phyloP scores from a whole-genome alignment of 805 yeast genomes.

The Candida silvatica region DNA sequence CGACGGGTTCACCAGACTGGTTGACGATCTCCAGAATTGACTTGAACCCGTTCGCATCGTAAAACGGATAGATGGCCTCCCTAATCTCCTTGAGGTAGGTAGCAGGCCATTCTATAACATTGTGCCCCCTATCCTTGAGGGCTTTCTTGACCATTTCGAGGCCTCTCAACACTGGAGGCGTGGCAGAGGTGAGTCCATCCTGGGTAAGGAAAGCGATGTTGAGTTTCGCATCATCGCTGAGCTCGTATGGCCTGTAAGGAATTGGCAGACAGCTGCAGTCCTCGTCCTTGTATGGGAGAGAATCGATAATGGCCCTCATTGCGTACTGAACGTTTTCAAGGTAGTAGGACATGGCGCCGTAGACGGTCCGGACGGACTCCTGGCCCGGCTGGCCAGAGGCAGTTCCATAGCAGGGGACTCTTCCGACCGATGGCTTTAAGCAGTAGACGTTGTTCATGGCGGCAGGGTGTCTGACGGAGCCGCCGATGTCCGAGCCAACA shows the following conservation, averaged over 20 bases:
- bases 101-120: conserved; percentile 39
- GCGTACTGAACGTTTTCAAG: conserved; percentile 40
- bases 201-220: conserved; percentile 32
- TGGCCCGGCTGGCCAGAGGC: conserved; percentile 22
- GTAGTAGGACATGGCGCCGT: conserved; percentile 26
- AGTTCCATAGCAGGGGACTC: conserved; percentile 7
- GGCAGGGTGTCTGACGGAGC: conserved; percentile 53
- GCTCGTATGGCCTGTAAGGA: conserved; percentile 28
- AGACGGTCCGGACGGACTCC: conserved; percentile 32
- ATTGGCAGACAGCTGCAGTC: conserved; percentile 35
- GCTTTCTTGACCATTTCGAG: conserved; percentile 24
- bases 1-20: conserved; percentile 36
- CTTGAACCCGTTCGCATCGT: conserved; percentile 32
- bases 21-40: conserved; percentile 25
- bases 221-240: conserved; percentile 26
- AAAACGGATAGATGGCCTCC: conserved; percentile 27
- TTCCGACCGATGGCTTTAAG: conserved; percentile 8
- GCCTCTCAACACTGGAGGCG: conserved; percentile 42
- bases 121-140: conserved; percentile 37
- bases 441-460: conserved; percentile 26
- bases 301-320: conserved; percentile 25
- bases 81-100: conserved; percentile 37
- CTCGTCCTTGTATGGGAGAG: conserved; percentile 30
- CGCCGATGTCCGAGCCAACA: conserved; percentile 56
- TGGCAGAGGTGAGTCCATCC: conserved; percentile 38